Conservation (phyloP, 495 filamentous ascomycete species). For the Penicillium arizonense region DNA sequence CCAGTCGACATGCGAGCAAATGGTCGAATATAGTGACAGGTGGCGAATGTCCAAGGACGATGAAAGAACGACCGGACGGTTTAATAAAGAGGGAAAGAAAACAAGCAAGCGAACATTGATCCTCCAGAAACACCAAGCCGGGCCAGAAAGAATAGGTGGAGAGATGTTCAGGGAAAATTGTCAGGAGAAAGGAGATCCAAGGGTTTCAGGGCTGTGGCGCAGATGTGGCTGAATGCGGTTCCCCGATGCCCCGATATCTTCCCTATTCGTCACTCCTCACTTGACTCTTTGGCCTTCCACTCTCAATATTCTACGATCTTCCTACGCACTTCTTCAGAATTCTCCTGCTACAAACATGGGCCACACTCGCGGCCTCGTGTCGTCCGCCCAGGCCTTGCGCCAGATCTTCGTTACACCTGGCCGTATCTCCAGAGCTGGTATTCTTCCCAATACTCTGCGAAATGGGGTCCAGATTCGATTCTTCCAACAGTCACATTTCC, state of each 20-base stretch:
- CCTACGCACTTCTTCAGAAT: neutral
- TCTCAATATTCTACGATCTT: neutral
- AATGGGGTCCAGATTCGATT: conserved; percentile 10
- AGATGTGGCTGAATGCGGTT: conserved; percentile 20
- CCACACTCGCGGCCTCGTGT: conserved; percentile 37
- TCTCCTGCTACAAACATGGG: conserved; percentile 26
- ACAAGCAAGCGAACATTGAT: conserved; percentile 28
- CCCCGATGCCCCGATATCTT: conserved; percentile 23
- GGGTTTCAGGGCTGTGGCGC: conserved; percentile 28
- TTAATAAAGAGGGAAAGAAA: conserved; percentile 5
- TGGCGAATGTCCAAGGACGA: conserved; percentile 16
- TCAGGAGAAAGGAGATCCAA: conserved; percentile 26
- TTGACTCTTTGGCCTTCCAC: too few species aligned
- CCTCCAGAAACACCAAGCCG: conserved; percentile 27
- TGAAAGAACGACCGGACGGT: conserved; percentile 25
- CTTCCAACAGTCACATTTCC: conserved; percentile 12
- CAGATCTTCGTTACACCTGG: conserved; percentile 32
- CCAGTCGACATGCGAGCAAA: conserved; percentile 52
- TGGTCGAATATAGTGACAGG: conserved; percentile 11
- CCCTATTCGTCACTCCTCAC: conserved; percentile 1
- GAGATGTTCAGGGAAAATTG: conserved; percentile 10
- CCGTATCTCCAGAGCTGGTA: conserved; percentile 12
- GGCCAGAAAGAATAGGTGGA: conserved; percentile 17
- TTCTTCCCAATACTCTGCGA: conserved; percentile 8
- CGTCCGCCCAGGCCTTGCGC: conserved; percentile 38